Percentiles rank a stretch among this genome's conserved stretches.
These are phyloP conservation scores for Cyclocybe aegerita DNA, from an alignment of 768 basidiomycete genomes.

Conservation along the genomic window DNA sequence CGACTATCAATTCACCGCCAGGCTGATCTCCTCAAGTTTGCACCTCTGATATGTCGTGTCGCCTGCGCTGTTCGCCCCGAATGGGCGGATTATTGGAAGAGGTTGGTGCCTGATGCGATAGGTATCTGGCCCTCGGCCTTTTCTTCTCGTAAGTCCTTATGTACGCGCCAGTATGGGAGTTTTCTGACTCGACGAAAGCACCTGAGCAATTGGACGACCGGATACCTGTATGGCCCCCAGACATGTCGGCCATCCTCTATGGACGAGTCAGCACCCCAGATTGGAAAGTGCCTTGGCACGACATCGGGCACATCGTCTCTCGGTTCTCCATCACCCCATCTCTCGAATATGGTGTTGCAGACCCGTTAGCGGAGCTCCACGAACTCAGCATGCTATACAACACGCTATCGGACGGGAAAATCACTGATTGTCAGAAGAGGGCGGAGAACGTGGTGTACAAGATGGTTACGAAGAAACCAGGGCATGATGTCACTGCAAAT, in stretches of 20 bases:
- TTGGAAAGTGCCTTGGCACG: conserved; percentile 59
- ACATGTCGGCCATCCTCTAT: conserved; percentile 67
- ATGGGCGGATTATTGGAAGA: conserved; percentile 94
- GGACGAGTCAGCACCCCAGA: conserved; percentile 63
- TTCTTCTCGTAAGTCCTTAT: conserved; percentile 34
- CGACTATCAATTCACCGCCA: conserved; percentile 59
- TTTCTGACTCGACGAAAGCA: conserved; percentile 25
- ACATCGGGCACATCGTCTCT: conserved; percentile 45
- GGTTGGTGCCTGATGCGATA: conserved; percentile 65
- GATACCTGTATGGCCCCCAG: conserved; percentile 76
- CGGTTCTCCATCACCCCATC: conserved; percentile 52
- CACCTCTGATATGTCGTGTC: conserved; percentile 61
- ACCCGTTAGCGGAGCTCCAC: conserved; percentile 55
- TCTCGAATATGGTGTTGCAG: conserved; percentile 60
- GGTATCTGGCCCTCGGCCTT: conserved; percentile 58
- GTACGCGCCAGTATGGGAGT: not conserved
- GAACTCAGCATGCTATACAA: conserved; percentile 58
- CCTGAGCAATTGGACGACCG: conserved; percentile 61
- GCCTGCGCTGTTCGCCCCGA: conserved; percentile 70
- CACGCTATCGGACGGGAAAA: conserved; percentile 53
- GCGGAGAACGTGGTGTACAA: conserved; percentile 63
- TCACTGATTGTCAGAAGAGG: conserved; percentile 54
- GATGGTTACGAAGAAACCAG: conserved; percentile 50
- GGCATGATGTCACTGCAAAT: conserved; percentile 47
- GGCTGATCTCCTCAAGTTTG: conserved; percentile 54